Evolutionary conservation across 371 early-diverging fungal species (phyloP).

Genomic region (Massospora cicadina): DNA sequence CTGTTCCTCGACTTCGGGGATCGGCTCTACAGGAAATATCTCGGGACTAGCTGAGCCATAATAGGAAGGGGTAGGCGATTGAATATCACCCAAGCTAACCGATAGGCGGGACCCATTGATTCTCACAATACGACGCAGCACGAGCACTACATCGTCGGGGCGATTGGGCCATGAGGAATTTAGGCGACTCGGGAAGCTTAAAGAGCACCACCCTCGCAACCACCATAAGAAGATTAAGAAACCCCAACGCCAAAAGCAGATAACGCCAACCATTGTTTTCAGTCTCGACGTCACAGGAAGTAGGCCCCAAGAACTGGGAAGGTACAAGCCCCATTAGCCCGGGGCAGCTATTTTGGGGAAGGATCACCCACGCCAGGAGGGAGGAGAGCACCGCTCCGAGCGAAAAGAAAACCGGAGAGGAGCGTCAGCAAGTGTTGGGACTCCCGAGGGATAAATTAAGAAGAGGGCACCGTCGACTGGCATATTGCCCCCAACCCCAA

Average conservation of each 20-base stretch:
- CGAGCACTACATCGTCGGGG: constrained; percentile 48
- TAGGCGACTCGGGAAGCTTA: constrained; percentile 58
- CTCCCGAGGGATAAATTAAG: constrained; percentile 59
- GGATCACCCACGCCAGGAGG: constrained; percentile 24
- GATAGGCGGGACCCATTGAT: constrained; percentile 25
- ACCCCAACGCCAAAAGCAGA: constrained; percentile 31
- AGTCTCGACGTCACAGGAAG: constrained; percentile 25
- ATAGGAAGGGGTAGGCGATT: background rate
- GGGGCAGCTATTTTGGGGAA: constrained; percentile 32
- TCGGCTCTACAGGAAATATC: background rate
- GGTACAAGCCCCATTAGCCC: constrained; percentile 19
- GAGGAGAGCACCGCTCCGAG: constrained; percentile 64
- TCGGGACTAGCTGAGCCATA: background rate
- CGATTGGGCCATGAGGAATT: constrained; percentile 49
- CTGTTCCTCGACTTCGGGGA: background rate
- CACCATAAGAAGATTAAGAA: constrained; percentile 48
- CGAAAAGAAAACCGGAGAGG: constrained; percentile 69
- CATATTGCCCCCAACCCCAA: constrained; percentile 79
- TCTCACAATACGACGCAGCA: constrained; percentile 47
- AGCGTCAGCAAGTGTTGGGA: constrained; percentile 63
- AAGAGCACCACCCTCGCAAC: constrained; percentile 41
- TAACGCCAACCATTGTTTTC: constrained; percentile 64
- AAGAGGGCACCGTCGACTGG: constrained; percentile 76
- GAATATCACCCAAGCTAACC: constrained; percentile 11
- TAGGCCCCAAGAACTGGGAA: constrained; percentile 5